Evolutionary conservation across 768 basidiomycete species (phyloP).

Genomic region (Cyathus striatus): DNA sequence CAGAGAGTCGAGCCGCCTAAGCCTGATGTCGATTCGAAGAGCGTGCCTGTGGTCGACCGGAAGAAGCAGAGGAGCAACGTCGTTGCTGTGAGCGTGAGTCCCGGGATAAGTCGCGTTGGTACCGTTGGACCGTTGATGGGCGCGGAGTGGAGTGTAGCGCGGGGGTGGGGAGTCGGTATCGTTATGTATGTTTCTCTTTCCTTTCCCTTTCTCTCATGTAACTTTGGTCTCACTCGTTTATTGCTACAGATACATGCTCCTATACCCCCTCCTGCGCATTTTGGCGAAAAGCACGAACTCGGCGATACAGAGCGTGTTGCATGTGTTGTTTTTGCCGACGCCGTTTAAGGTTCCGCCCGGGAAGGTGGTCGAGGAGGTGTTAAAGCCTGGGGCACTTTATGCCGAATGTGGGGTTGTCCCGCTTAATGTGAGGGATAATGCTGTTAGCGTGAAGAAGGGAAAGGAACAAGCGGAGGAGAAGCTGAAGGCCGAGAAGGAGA

Average conservation of each 20-base stretch:
- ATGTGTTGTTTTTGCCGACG: conserved; percentile 77
- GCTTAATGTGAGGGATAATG: conserved; percentile 17
- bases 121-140: conserved; percentile 55
- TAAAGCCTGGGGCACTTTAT: conserved; percentile 76
- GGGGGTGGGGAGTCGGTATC: conserved; percentile 39
- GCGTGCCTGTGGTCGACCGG: conserved; percentile 29
- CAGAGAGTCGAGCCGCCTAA: conserved; percentile 56
- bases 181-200: conserved; percentile 39
- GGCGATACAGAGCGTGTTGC: conserved; percentile 73
- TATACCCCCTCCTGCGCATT: conserved; percentile 64
- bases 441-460: background rate
- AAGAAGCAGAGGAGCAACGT: conserved; percentile 52
- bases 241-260: conserved; percentile 50
- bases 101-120: conserved; percentile 70
- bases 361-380: conserved; percentile 57
- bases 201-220: conserved; percentile 22
- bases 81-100: conserved; percentile 66
- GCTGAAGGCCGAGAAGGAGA: background rate
- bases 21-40: conserved; percentile 24
- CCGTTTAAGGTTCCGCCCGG: conserved; percentile 69
- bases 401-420: conserved; percentile 67
- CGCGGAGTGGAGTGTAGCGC: conserved; percentile 34
- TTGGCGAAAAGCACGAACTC: conserved; percentile 63
- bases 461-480: background rate
- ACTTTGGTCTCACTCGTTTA: conserved; percentile 1